phyloP scores from a whole-genome alignment of 495 filamentous ascomycete species.

The Daldinia concentrica region DNA sequence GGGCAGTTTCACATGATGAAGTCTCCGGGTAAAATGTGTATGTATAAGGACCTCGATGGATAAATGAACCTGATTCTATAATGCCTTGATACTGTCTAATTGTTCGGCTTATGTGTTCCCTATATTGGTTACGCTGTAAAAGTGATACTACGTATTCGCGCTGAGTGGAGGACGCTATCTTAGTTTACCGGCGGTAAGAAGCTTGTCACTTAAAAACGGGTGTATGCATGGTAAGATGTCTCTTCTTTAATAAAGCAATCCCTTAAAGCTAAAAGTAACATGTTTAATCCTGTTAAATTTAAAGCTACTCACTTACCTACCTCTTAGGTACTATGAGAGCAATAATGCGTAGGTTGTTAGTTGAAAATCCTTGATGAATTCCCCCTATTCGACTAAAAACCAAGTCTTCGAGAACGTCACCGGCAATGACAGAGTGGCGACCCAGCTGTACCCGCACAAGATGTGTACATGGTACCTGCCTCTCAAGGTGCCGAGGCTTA shows the following conservation, averaged over 20 bases:
- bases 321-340: no score
- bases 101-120: not conserved
- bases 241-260: not conserved
- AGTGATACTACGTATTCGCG: not conserved
- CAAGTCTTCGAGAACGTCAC: not conserved
- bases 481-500: not conserved
- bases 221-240: not conserved
- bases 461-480: not conserved
- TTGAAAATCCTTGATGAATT: no score
- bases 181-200: not conserved
- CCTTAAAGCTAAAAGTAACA: no score
- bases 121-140: not conserved
- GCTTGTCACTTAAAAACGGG: not conserved
- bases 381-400: not conserved
- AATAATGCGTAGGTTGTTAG: no score
- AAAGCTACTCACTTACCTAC: not conserved
- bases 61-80: slow-evolving; percentile 4
- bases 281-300: not conserved
- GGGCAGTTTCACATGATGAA: not conserved
- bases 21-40: slow-evolving; percentile 2
- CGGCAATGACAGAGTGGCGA: not conserved
- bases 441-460: not conserved
- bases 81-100: not conserved
- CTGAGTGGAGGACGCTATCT: not conserved
- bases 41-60: not conserved